Conservation (phyloP, 2,329 filamentous ascomycete species). For the Alternaria atra region DNA sequence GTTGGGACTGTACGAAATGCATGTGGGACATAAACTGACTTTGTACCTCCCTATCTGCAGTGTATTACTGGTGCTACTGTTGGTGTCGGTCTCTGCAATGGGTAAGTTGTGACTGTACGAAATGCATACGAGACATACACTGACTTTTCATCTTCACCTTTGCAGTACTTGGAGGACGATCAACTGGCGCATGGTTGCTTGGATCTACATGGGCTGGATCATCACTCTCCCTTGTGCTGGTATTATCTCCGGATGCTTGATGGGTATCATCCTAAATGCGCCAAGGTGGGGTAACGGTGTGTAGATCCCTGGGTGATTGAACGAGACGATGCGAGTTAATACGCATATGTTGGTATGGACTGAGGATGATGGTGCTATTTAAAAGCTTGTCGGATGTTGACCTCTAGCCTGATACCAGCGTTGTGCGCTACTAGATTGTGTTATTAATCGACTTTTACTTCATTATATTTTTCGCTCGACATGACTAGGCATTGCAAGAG, state of each 20-base stretch:
- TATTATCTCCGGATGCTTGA: constrained; percentile 65
- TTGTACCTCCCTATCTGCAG: constrained; percentile 37
- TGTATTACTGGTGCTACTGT: constrained; percentile 55
- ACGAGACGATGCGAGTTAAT: background rate
- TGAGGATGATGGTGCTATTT: background rate
- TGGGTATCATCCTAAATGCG: constrained; percentile 70
- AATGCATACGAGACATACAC: no score
- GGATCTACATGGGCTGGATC: constrained; percentile 57
- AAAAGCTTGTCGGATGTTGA: background rate
- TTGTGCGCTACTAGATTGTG: background rate
- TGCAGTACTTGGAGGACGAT: constrained; percentile 48
- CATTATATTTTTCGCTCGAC: background rate
- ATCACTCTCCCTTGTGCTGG: constrained; percentile 56
- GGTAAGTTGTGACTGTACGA: no score
- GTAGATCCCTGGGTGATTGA: background rate
- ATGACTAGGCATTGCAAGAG: background rate
- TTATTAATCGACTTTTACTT: background rate
- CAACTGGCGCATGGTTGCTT: constrained; percentile 55
- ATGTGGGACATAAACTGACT: no score
- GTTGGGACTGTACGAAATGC: no score
- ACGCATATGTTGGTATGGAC: background rate
- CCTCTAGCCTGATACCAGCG: background rate
- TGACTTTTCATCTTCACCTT: no score
- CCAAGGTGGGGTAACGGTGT: constrained; percentile 52
- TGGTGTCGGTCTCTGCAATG: constrained; percentile 46